These are phyloP conservation scores for Zygosaccharomyces rouxii DNA, from an alignment of 805 yeast genomes.

Conservation along the genomic window DNA sequence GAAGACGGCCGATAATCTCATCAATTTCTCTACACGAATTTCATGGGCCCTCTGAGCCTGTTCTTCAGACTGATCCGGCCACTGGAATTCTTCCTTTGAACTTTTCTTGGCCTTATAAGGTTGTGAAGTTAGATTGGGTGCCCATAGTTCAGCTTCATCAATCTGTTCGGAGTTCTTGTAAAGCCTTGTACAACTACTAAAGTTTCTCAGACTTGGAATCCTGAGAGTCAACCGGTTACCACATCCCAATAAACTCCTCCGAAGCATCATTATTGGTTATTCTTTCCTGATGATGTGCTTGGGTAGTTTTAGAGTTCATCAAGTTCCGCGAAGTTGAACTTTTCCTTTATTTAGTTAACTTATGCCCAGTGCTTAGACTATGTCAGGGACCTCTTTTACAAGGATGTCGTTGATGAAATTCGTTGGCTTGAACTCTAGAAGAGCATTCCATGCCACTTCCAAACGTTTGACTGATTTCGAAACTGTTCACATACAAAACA, in stretches of 20 bases:
- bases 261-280: not conserved
- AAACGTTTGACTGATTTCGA: slow-evolving; percentile 17
- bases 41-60: slow-evolving; percentile 19
- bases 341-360: not conserved
- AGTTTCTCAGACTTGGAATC: not conserved
- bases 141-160: slow-evolving; percentile 36
- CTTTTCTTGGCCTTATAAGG: slow-evolving; percentile 30
- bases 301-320: not conserved
- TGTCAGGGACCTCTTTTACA: not conserved
- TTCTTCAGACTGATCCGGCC: slow-evolving; percentile 21
- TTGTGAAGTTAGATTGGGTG: slow-evolving; percentile 23
- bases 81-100: slow-evolving; percentile 16
- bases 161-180: slow-evolving; percentile 8
- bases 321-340: not conserved
- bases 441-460: slow-evolving; percentile 10
- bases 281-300: not conserved
- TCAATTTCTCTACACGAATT: slow-evolving; percentile 39
- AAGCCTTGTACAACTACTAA: not conserved
- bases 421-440: slow-evolving; percentile 9
- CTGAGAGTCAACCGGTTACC: not conserved
- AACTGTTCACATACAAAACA: slow-evolving; percentile 54
- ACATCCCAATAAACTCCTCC: not conserved
- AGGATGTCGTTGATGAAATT: slow-evolving; percentile 1
- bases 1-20: slow-evolving; percentile 43
- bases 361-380: not conserved